Conservation (phyloP, 2,329 filamentous ascomycete genomes). For the Hypocreales sp. region DNA sequence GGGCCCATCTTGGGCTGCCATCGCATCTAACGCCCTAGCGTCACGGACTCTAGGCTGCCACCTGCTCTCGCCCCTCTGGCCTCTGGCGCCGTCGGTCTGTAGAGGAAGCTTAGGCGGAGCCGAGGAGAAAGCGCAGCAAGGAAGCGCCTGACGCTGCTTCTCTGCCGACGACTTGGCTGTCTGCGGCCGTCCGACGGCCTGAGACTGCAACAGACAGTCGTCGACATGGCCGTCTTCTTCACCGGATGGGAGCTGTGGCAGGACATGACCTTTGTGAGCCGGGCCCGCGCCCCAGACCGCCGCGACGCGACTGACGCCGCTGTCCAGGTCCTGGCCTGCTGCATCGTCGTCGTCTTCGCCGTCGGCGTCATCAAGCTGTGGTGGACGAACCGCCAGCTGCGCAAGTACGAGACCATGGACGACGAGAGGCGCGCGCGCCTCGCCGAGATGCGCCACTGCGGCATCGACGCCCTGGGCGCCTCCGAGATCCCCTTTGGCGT, state of each 20-base stretch:
- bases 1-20: no score
- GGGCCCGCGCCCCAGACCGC: not conserved
- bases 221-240: constrained; percentile 43
- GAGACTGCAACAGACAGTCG: no score
- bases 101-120: no score
- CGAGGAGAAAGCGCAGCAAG: no score
- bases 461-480: constrained; percentile 20
- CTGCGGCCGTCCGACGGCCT: no score
- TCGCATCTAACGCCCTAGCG: no score
- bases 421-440: constrained; percentile 44
- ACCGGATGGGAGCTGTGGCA: constrained; percentile 67
- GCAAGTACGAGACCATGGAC: constrained; percentile 47
- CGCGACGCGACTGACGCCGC: not conserved
- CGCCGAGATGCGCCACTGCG: constrained; percentile 38
- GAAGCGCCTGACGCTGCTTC: no score
- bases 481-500: constrained; percentile 73
- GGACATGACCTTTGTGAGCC: constrained; percentile 73
- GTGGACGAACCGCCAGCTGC: constrained; percentile 38
- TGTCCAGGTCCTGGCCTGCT: constrained; percentile 51
- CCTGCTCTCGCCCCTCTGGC: no score
- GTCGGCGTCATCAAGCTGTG: constrained; percentile 54
- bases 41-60: no score
- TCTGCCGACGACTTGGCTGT: no score
- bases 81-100: no score
- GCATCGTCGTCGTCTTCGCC: constrained; percentile 55